Evolutionary conservation across 805 yeast genomes (phyloP).

Genomic region (Spathaspora hagerdaliae): DNA sequence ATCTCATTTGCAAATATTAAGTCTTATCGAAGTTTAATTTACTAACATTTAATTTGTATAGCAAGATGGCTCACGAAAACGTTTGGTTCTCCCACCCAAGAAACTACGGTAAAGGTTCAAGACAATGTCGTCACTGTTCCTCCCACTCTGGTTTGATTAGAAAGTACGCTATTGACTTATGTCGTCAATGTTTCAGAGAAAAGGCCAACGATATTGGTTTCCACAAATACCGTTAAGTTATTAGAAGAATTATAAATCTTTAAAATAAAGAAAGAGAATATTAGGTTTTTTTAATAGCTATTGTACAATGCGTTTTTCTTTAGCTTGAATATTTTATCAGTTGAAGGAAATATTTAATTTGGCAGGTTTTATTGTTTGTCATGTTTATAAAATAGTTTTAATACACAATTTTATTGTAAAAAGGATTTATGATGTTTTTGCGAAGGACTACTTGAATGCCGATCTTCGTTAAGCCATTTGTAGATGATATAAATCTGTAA

Average conservation of each 20-base stretch:
- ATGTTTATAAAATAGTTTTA: background rate
- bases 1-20: background rate
- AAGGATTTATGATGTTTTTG: background rate
- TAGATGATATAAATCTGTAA: no score
- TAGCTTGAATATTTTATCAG: background rate
- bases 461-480: no score
- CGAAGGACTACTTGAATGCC: no score
- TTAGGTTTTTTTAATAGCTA: background rate
- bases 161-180: constrained; percentile 98
- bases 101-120: constrained; percentile 99
- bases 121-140: constrained; percentile 99
- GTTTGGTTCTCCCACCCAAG: constrained; percentile 99
- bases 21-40: background rate
- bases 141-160: constrained; percentile 99
- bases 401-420: background rate
- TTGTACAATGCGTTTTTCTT: background rate
- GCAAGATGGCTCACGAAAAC: constrained; percentile 99
- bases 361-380: background rate
- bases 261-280: background rate
- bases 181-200: constrained; percentile 99
- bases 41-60: constrained; percentile 30
- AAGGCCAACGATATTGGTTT: constrained; percentile 98
- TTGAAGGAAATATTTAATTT: background rate
- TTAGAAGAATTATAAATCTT: background rate
- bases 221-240: constrained; percentile 91